Conservation (phyloP, 441 rosid species). For the Erodium trifolium region DNA sequence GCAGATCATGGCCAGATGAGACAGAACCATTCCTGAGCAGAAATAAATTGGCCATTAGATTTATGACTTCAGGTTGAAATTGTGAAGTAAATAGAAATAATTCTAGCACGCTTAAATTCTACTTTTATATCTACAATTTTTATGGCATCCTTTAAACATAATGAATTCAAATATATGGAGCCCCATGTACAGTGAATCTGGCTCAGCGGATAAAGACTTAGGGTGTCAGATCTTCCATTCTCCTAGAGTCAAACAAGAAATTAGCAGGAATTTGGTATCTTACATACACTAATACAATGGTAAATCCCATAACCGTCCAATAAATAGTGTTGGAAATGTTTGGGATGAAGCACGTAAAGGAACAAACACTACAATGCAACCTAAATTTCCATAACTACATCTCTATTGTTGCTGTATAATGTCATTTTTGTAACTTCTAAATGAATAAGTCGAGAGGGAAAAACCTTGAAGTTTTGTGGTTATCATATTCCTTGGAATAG, state of each 20-base stretch:
- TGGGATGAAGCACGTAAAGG: too few species aligned
- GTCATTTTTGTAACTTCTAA: too few species aligned
- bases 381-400: too few species aligned
- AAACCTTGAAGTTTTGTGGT: slow-evolving; percentile 56
- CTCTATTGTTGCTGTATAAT: too few species aligned
- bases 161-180: neutral
- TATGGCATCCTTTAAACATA: too few species aligned
- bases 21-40: slow-evolving; percentile 52
- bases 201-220: neutral
- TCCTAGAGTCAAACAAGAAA: neutral
- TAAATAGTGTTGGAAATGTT: neutral
- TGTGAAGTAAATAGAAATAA: slow-evolving; percentile 12
- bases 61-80: slow-evolving; percentile 11
- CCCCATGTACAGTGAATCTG: neutral
- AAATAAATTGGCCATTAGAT: slow-evolving; percentile 19
- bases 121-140: too few species aligned
- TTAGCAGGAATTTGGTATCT: neutral
- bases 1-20: slow-evolving; percentile 59
- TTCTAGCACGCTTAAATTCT: neutral
- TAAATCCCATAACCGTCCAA: neutral
- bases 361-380: too few species aligned
- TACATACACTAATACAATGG: neutral
- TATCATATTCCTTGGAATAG: slow-evolving; percentile 38
- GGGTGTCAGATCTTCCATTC: neutral
- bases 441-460: slow-evolving; percentile 12